A percentile compares a stretch with the other conserved stretches of the same genome.
Conservation (phyloP, 352 stramenopile species). For the Phytophthora sp. region DNA sequence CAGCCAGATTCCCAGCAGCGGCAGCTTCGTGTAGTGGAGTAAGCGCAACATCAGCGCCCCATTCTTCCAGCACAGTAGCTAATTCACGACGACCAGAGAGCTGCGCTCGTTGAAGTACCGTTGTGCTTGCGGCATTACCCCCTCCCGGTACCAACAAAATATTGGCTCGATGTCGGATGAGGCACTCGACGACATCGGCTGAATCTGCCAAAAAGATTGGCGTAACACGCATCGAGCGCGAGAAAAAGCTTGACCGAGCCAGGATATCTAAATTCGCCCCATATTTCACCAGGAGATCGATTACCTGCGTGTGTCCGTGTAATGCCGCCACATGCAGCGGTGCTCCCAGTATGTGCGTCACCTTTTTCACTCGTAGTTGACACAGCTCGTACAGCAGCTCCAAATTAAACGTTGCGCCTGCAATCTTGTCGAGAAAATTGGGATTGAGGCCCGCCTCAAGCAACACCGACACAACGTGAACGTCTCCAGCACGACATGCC, state of each 20-base stretch:
- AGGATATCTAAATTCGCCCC: constrained; percentile 68
- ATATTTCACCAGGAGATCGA: constrained; percentile 63
- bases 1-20: constrained; percentile 58
- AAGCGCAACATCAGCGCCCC: constrained; percentile 78
- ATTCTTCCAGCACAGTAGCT: constrained; percentile 65
- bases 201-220: constrained; percentile 79
- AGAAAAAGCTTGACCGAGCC: constrained; percentile 70
- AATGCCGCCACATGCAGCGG: constrained; percentile 76
- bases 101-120: constrained; percentile 73
- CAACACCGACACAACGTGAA: constrained; percentile 59
- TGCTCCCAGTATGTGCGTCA: constrained; percentile 68
- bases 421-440: constrained; percentile 84
- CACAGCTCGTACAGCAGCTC: constrained; percentile 73
- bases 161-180: constrained; percentile 73
- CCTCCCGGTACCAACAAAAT: constrained; percentile 70
- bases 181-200: constrained; percentile 65
- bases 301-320: constrained; percentile 65
- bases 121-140: constrained; percentile 69
- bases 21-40: constrained; percentile 77
- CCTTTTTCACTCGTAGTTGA: constrained; percentile 66
- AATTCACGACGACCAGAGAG: constrained; percentile 66
- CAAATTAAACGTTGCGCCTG: constrained; percentile 60
- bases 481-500: constrained; percentile 66
- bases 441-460: constrained; percentile 68
- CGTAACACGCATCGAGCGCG: constrained; percentile 66